Evolutionary conservation across 2,329 filamentous ascomycete genomes (phyloP).

Genomic region (Stylonectria norvegica): DNA sequence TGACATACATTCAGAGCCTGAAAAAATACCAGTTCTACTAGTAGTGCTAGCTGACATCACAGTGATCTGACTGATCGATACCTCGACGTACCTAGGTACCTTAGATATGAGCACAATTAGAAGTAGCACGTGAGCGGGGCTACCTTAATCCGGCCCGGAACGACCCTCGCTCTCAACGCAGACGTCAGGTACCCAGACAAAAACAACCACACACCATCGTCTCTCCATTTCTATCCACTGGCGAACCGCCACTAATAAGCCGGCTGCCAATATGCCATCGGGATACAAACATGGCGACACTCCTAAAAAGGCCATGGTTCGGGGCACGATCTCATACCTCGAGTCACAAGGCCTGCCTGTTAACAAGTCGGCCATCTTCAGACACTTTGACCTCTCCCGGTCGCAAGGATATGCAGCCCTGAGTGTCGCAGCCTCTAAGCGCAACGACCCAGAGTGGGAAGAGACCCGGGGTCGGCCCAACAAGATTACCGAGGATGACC

Average conservation of each 20-base stretch:
- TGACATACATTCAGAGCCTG: no score
- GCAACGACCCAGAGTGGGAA: constrained; percentile 38
- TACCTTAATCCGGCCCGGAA: background rate
- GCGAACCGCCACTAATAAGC: constrained; percentile 6
- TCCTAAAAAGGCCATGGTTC: constrained; percentile 38
- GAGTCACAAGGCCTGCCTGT: constrained; percentile 37
- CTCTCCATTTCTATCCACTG: constrained; percentile 22
- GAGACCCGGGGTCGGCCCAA: constrained; percentile 36
- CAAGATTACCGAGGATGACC: constrained; percentile 34
- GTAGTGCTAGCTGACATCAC: no score
- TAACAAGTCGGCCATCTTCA: constrained; percentile 40
- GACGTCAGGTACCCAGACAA: no score
- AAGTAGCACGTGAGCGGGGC: background rate
- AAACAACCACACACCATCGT: constrained; percentile 32
- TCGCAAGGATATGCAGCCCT: constrained; percentile 38
- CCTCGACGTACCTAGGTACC: no score
- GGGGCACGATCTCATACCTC: constrained; percentile 39
- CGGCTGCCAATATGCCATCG: constrained; percentile 23
- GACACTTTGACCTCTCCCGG: constrained; percentile 37
- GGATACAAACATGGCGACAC: constrained; percentile 38
- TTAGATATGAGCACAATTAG: no score
- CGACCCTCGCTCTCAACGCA: no score
- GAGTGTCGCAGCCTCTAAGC: constrained; percentile 31
- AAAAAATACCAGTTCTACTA: no score
- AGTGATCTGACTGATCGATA: no score